Conservation (phyloP, 1,139 yeast genomes). For the Pichia sp. region DNA sequence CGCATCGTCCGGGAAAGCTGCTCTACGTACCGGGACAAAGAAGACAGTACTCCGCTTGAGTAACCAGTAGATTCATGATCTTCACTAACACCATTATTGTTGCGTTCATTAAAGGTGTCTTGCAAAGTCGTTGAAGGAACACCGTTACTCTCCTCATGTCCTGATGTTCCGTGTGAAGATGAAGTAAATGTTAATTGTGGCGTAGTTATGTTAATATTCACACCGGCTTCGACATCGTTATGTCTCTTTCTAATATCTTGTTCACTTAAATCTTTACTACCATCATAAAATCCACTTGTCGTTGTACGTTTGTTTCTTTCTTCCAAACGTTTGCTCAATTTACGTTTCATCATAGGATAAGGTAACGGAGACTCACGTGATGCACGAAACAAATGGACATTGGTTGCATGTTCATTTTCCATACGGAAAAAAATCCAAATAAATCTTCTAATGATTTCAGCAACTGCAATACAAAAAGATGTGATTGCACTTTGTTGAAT, state of each 20-base stretch:
- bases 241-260: constrained; percentile 9
- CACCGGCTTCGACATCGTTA: not conserved
- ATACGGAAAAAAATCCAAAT: constrained; percentile 88
- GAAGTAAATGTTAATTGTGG: constrained; percentile 4
- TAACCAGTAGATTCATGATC: not conserved
- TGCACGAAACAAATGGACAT: constrained; percentile 78
- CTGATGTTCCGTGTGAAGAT: not conserved
- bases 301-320: not conserved
- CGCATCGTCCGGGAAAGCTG: constrained; percentile 58
- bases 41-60: constrained; percentile 2
- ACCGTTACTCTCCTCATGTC: not conserved
- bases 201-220: not conserved
- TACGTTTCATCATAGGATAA: constrained; percentile 40
- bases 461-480: constrained; percentile 74
- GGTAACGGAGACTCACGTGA: constrained; percentile 85
- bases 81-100: not conserved
- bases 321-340: no score
- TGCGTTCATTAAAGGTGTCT: no score
- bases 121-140: no score
- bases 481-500: constrained; percentile 90
- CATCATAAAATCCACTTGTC: constrained; percentile 1
- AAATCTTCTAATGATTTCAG: constrained; percentile 76
- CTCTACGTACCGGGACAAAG: constrained; percentile 15
- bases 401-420: constrained; percentile 93
- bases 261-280: constrained; percentile 12